Percentiles rank a stretch among this genome's conserved stretches.
Conservation (phyloP, 805 yeast genomes). For the Teunomyces panamensis region DNA sequence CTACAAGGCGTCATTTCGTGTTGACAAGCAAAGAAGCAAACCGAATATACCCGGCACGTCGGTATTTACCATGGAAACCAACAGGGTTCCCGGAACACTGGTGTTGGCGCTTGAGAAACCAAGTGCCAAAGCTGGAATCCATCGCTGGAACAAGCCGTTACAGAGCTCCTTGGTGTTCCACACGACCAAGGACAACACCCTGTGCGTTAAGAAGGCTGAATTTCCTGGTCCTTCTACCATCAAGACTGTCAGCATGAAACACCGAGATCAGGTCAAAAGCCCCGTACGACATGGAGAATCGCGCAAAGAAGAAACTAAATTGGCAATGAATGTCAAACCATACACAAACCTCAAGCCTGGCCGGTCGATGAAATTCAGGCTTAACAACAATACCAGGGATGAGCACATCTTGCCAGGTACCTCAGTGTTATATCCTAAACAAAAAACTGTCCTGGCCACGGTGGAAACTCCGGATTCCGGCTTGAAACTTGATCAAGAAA, state of each 20-base stretch:
- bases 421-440: constrained; percentile 6
- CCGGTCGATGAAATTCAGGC: constrained; percentile 4
- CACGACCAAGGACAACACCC: constrained; percentile 8
- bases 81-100: constrained; percentile 2
- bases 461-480: not conserved
- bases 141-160: constrained; percentile 4
- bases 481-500: constrained; percentile 1
- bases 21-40: constrained; percentile 4
- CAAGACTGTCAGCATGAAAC: constrained; percentile 6
- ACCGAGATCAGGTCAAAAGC: constrained; percentile 4
- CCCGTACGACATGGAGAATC: not conserved
- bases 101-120: constrained; percentile 2
- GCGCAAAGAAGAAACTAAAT: not conserved
- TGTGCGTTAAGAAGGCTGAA: constrained; percentile 8
- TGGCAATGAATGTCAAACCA: constrained; percentile 7
- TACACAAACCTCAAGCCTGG: constrained; percentile 7
- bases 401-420: constrained; percentile 7
- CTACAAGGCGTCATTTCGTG: constrained; percentile 3
- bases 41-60: constrained; percentile 11
- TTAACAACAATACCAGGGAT: not conserved
- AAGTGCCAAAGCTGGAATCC: not conserved
- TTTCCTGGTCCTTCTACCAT: constrained; percentile 14
- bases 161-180: constrained; percentile 11
- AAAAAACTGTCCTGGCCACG: not conserved
- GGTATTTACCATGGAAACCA: constrained; percentile 4